These are phyloP conservation scores for Lobosporangium transversale DNA, from an alignment of 192 early-diverging fungal species.

Conservation along the genomic window DNA sequence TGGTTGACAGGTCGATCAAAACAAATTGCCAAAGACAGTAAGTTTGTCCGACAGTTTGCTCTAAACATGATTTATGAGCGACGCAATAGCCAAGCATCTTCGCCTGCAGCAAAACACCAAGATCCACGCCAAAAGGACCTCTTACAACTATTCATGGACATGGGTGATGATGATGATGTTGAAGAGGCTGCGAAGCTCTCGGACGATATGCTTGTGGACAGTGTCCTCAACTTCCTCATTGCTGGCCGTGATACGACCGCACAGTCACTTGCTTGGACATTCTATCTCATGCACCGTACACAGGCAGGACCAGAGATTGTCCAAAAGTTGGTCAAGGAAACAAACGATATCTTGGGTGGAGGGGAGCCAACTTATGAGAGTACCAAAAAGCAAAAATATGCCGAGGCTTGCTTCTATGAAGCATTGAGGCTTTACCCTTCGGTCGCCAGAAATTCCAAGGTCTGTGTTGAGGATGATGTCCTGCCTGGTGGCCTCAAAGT, in stretches of 20 bases:
- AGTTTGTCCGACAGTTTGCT: conserved; percentile 32
- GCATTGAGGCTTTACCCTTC: conserved; percentile 74
- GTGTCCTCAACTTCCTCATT: conserved; percentile 54
- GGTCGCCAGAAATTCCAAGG: conserved; percentile 67
- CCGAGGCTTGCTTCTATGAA: conserved; percentile 63
- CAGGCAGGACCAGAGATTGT: conserved; percentile 35
- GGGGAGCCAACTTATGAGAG: conserved; percentile 38
- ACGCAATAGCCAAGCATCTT: neutral
- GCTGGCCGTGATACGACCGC: conserved; percentile 70
- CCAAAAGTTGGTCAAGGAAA: conserved; percentile 44
- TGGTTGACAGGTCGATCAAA: conserved; percentile 14
- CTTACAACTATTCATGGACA: conserved; percentile 56
- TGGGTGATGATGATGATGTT: conserved; percentile 43
- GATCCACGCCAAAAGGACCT: conserved; percentile 47
- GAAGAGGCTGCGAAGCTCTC: too few species aligned
- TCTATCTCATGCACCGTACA: conserved; percentile 57
- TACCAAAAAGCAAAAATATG: conserved; percentile 32
- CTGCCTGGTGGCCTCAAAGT: conserved; percentile 70
- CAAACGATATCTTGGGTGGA: conserved; percentile 16
- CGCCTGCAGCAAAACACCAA: neutral
- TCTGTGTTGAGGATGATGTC: conserved; percentile 64
- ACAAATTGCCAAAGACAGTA: conserved; percentile 12
- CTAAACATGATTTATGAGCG: conserved; percentile 37
- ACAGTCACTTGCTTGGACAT: conserved; percentile 65
- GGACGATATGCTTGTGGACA: conserved; percentile 54